Conservation (phyloP, 2,329 filamentous ascomycete genomes). For the Fusarium sp. region DNA sequence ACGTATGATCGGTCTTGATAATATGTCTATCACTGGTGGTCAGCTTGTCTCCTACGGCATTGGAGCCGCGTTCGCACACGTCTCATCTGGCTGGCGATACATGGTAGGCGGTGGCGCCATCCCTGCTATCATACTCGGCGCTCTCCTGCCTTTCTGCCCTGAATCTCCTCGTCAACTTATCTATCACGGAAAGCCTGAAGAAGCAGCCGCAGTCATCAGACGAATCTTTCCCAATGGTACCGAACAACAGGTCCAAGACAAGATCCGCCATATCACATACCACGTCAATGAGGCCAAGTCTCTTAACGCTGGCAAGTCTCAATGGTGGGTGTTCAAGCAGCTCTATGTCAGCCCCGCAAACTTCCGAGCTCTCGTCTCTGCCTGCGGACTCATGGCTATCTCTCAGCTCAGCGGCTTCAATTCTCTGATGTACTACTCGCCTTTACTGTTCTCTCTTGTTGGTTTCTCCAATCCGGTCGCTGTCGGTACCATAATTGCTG, state of each 20-base stretch:
- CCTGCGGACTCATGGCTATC: slow-evolving; percentile 65
- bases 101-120: slow-evolving; percentile 62
- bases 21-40: slow-evolving; percentile 58
- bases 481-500: slow-evolving; percentile 58
- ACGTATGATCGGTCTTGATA: slow-evolving; percentile 61
- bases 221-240: slow-evolving; percentile 57
- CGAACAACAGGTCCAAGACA: slow-evolving; percentile 56
- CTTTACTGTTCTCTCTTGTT: slow-evolving; percentile 61
- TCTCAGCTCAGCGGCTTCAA: slow-evolving; percentile 65
- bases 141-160: slow-evolving; percentile 59
- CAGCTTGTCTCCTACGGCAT: slow-evolving; percentile 57
- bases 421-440: slow-evolving; percentile 63
- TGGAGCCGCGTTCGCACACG: slow-evolving; percentile 54
- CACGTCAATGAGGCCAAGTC: slow-evolving; percentile 54
- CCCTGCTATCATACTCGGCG: slow-evolving; percentile 58
- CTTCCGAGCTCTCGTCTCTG: slow-evolving; percentile 58
- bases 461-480: slow-evolving; percentile 62
- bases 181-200: slow-evolving; percentile 54
- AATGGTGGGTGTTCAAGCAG: slow-evolving; percentile 58
- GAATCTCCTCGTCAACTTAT: slow-evolving; percentile 62
- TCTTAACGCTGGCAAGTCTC: slow-evolving; percentile 54
- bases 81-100: slow-evolving; percentile 60
- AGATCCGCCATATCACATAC: slow-evolving; percentile 55
- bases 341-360: slow-evolving; percentile 59
- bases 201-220: slow-evolving; percentile 53